Evolutionary conservation across 2,329 filamentous ascomycete genomes (phyloP).

Genomic region (Sclerotiophoma versabilis): DNA sequence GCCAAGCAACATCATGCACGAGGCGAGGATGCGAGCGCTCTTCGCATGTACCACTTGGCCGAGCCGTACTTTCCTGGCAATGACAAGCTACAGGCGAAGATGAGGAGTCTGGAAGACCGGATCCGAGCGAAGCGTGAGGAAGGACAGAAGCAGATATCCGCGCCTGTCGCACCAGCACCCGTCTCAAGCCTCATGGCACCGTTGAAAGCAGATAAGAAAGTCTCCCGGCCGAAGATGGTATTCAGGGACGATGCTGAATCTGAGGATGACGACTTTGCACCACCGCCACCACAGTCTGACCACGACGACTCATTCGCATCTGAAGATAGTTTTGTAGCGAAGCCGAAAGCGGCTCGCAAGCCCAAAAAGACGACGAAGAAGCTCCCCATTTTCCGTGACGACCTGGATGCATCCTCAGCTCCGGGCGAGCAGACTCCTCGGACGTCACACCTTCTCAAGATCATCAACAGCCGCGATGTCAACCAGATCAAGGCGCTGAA

Average conservation of each 20-base stretch:
- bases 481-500: conserved; percentile 70
- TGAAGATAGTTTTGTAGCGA: conserved; percentile 48
- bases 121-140: conserved; percentile 52
- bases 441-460: conserved; percentile 68
- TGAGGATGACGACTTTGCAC: conserved; percentile 55
- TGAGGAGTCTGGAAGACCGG: conserved; percentile 61
- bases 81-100: conserved; percentile 70
- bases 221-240: conserved; percentile 12
- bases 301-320: conserved; percentile 50
- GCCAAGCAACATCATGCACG: conserved; percentile 88
- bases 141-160: conserved; percentile 25
- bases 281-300: conserved; percentile 42
- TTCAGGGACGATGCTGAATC: conserved; percentile 22
- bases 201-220: conserved; percentile 34
- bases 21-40: conserved; percentile 77
- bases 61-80: conserved; percentile 86
- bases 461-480: conserved; percentile 77
- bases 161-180: conserved; percentile 16
- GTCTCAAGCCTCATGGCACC: conserved; percentile 47
- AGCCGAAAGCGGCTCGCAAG: conserved; percentile 46
- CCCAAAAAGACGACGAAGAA: conserved; percentile 43
- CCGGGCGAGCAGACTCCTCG: conserved; percentile 58
- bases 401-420: conserved; percentile 18
- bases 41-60: conserved; percentile 87
- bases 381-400: conserved; percentile 49